Conservation (phyloP, 116 monocot genomes). For the Thalassia testudinum region DNA sequence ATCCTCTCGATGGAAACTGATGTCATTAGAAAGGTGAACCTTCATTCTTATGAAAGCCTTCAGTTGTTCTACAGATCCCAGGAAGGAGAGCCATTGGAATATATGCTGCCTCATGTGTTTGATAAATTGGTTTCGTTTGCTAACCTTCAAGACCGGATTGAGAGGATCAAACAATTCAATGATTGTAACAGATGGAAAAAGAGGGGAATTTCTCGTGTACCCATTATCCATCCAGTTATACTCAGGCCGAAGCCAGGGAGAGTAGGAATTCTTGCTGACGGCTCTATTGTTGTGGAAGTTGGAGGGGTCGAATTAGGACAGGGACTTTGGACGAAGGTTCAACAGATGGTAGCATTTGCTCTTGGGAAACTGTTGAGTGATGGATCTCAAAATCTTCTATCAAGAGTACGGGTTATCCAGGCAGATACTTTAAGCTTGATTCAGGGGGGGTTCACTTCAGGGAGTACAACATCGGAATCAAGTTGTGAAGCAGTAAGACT, state of each 20-base stretch:
- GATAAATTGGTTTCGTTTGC: slow-evolving; percentile 22
- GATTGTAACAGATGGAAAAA: slow-evolving; percentile 44
- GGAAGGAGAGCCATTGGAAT: slow-evolving; percentile 35
- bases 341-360: slow-evolving; percentile 68
- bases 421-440: slow-evolving; percentile 76
- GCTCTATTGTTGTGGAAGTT: slow-evolving; percentile 73
- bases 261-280: slow-evolving; percentile 66
- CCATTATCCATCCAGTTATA: slow-evolving; percentile 30
- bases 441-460: slow-evolving; percentile 65
- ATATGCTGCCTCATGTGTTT: slow-evolving; percentile 43
- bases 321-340: slow-evolving; percentile 91
- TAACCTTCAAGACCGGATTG: slow-evolving; percentile 18
- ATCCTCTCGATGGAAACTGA: slow-evolving; percentile 32
- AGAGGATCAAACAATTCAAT: slow-evolving; percentile 41
- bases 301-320: slow-evolving; percentile 88
- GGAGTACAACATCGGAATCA: slow-evolving; percentile 83
- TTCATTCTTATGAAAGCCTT: slow-evolving; percentile 60
- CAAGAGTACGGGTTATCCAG: slow-evolving; percentile 55
- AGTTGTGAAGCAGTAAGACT: slow-evolving; percentile 72
- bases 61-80: slow-evolving; percentile 21
- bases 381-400: slow-evolving; percentile 28
- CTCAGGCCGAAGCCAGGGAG: slow-evolving; percentile 42
- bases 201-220: slow-evolving; percentile 59
- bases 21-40: slow-evolving; percentile 43
- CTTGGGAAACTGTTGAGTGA: slow-evolving; percentile 48